phyloP scores from a whole-genome alignment of 495 filamentous ascomycete genomes.

The Cercophora scortea region DNA sequence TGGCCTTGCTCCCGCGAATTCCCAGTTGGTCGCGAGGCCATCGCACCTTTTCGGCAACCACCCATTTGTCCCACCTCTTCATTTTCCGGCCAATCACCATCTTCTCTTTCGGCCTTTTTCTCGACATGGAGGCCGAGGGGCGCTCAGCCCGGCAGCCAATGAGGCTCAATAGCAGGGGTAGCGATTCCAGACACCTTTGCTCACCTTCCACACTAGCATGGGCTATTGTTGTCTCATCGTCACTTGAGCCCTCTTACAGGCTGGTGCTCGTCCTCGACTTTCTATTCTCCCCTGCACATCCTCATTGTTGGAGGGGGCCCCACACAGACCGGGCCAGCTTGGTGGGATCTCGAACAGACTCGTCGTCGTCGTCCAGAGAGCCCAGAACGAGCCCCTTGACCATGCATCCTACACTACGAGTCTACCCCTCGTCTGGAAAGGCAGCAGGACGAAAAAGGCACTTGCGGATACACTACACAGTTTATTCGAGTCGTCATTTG shows the following conservation, averaged over 20 bases:
- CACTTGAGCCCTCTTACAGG: slow-evolving; percentile 16
- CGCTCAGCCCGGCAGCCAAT: slow-evolving; percentile 24
- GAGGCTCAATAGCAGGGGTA: slow-evolving; percentile 29
- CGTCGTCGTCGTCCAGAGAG: neutral
- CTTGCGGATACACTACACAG: no score
- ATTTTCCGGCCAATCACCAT: slow-evolving; percentile 17
- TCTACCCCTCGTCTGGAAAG: neutral
- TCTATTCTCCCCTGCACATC: slow-evolving; percentile 12
- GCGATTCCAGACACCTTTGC: slow-evolving; percentile 23
- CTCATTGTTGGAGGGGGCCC: slow-evolving; percentile 15
- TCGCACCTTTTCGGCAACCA: slow-evolving; percentile 7
- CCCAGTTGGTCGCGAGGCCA: no score
- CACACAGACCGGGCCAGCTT: neutral
- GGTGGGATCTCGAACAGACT: slow-evolving; percentile 7
- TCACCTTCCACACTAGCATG: slow-evolving; percentile 28
- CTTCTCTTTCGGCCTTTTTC: slow-evolving; percentile 13
- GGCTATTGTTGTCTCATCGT: slow-evolving; percentile 13
- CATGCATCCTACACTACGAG: slow-evolving; percentile 5
- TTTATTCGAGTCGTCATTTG: neutral
- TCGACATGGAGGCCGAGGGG: slow-evolving; percentile 22
- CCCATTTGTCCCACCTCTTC: slow-evolving; percentile 12
- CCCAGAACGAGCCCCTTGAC: no score
- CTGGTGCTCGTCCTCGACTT: slow-evolving; percentile 11
- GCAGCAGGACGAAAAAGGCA: neutral
- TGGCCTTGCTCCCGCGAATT: no score